phyloP scores from a whole-genome alignment of 2,329 filamentous ascomycete species.

The Fusarium sp. region DNA sequence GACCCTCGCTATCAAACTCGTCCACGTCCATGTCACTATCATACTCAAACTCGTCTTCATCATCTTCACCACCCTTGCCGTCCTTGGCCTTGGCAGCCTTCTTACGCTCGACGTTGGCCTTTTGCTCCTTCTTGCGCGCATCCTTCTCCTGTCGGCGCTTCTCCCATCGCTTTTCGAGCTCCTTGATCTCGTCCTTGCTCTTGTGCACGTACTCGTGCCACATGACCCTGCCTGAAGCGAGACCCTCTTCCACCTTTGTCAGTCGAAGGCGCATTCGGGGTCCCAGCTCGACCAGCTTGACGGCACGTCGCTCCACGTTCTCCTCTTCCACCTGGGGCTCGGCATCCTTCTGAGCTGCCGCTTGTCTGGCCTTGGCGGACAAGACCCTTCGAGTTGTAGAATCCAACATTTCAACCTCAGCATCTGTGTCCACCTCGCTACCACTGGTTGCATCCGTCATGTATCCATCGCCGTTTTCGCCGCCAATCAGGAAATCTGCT shows the following conservation, averaged over 20 bases:
- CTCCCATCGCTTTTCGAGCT: slow-evolving; percentile 86
- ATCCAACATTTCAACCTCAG: slow-evolving; percentile 87
- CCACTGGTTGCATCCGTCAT: slow-evolving; percentile 86
- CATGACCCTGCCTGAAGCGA: slow-evolving; percentile 90
- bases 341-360: slow-evolving; percentile 50
- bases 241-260: slow-evolving; percentile 94
- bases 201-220: slow-evolving; percentile 98
- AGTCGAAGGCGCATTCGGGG: slow-evolving; percentile 88
- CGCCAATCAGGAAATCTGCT: slow-evolving; percentile 91
- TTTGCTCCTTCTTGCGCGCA: slow-evolving; percentile 80
- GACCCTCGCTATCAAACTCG: slow-evolving; percentile 61
- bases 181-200: slow-evolving; percentile 76
- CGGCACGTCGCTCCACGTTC: slow-evolving; percentile 81
- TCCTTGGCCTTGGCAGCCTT: slow-evolving; percentile 58
- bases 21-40: slow-evolving; percentile 58
- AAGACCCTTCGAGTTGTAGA: slow-evolving; percentile 70
- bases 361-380: slow-evolving; percentile 59
- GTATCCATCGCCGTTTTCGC: slow-evolving; percentile 78
- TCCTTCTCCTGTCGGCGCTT: slow-evolving; percentile 82
- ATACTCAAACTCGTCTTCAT: slow-evolving; percentile 55
- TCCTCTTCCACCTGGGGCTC: slow-evolving; percentile 60
- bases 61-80: slow-evolving; percentile 49
- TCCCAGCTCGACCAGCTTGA: slow-evolving; percentile 92
- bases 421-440: slow-evolving; percentile 92
- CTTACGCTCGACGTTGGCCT: slow-evolving; percentile 90